Base-by-base conservation (phyloP, 2,329 filamentous ascomycete species). In the Cladosporium sp. region DNA sequence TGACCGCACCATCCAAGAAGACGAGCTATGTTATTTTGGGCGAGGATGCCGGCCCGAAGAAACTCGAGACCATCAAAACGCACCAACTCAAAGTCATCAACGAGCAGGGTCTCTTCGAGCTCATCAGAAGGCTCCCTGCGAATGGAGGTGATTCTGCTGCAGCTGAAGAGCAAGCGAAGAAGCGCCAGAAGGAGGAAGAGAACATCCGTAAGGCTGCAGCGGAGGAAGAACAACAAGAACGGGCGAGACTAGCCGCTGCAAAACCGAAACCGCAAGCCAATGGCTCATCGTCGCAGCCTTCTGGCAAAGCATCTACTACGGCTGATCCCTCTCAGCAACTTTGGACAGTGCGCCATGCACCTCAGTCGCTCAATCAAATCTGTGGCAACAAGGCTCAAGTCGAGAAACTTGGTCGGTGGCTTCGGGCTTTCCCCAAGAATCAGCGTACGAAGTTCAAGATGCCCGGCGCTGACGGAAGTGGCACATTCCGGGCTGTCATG, bases 301-400 rank as follows among this genome's bases (percentile, higher is more conserved):
- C 70, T 28, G 65, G 64, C 50, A 70, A 70, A 50, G 64, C 63
- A 14, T 12, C 28, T 38, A 45, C 37, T n/a, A 68, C 80, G 30
- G 72, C 76, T 9, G 70, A 64, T 59, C 72, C 80, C 38, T 80
- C 85, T 55, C 82, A 84, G 60, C 86, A 90, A 65, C 80, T 99
- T 1, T 96, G 94, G 88, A 99, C 94, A 1, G 89, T 88, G 45
- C 97, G 97, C 68, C 97, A 99, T 74, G 94, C 94, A 0, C 94
- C 94, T 2, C 89, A 88, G 1, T 83, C 88, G 57, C 80, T 95
- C 43, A 88, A 77, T 59, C 92, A 97, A 71, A 96, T 99, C 50
- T 97, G 93, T 72, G 94, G 94, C 63, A 99, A 99, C 76, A 97
- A 97, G 74, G 81, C 78, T 1, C 84, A 88, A 30, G 93, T 99